A percentile compares a stretch with the other conserved stretches of the same genome.
phyloP scores from a whole-genome alignment of 2,329 filamentous ascomycete species.

The Cephalotrichum gorgonifer region DNA sequence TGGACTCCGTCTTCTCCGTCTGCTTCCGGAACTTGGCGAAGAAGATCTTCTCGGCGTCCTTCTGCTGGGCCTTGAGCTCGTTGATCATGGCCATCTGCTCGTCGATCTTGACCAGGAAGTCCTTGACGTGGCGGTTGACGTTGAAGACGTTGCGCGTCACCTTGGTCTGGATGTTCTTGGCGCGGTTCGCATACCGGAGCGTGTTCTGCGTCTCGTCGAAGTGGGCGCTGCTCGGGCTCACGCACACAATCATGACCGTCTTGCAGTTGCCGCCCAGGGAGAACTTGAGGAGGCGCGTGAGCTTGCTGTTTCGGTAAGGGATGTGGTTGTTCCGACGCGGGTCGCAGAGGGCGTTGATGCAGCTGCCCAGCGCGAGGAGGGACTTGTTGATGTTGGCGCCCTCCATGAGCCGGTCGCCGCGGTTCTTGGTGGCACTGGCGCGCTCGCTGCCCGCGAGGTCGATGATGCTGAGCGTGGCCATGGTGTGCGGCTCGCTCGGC shows the following conservation, averaged over 20 bases:
- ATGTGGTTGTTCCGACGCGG: constrained; percentile 85
- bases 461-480: constrained; percentile 97
- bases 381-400: constrained; percentile 99
- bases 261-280: constrained; percentile 96
- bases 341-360: constrained; percentile 97
- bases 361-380: constrained; percentile 83
- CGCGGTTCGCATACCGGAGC: constrained; percentile 89
- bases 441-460: constrained; percentile 93
- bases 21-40: constrained; percentile 89
- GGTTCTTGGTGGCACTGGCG: constrained; percentile 92
- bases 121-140: constrained; percentile 97
- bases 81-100: constrained; percentile 97
- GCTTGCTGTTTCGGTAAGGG: constrained; percentile 94
- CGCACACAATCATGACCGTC: constrained; percentile 99
- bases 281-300: constrained; percentile 92
- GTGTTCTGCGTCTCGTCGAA: constrained; percentile 99
- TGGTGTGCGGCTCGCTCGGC: constrained; percentile 90
- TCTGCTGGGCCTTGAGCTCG: constrained; percentile 86
- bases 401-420: constrained; percentile 81
- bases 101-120: constrained; percentile 98
- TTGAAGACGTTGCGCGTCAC: constrained; percentile 99
- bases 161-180: constrained; percentile 99
- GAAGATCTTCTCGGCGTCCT: constrained; percentile 71
- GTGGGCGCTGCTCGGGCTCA: constrained; percentile 91
- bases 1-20: constrained; percentile 68